Percentiles rank a stretch among this genome's conserved stretches.
Evolutionary conservation across 164 flowering plant species (phyloP).

Genomic region (Litsea cubeba): DNA sequence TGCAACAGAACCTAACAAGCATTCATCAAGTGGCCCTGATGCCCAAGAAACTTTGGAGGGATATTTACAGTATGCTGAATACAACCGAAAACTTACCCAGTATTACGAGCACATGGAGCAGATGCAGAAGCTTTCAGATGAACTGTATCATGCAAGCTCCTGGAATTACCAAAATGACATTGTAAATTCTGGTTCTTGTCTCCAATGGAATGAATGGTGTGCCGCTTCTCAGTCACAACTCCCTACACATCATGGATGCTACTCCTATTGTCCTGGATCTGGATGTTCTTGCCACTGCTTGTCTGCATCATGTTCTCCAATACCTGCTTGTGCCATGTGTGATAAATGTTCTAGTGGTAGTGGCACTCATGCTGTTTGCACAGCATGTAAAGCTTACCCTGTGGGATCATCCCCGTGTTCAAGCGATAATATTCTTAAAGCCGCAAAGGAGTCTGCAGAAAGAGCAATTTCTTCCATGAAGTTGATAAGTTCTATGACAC

Average conservation of each 20-base stretch:
- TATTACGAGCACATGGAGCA: conserved; percentile 74
- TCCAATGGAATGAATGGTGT: conserved; percentile 19
- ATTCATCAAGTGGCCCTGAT: conserved; percentile 13
- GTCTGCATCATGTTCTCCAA: conserved; percentile 29
- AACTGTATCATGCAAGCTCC: conserved; percentile 50
- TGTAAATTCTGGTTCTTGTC: conserved; percentile 23
- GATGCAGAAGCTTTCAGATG: conserved; percentile 47
- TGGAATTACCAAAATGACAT: conserved; percentile 31
- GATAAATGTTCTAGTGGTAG: conserved; percentile 20
- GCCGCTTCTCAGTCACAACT: conserved; percentile 28
- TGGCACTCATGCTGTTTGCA: conserved; percentile 12
- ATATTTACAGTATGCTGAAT: conserved; percentile 33
- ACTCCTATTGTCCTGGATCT: conserved; percentile 19
- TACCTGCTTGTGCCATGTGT: conserved; percentile 28
- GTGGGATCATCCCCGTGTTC: conserved; percentile 12
- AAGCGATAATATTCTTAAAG: conserved; percentile 30
- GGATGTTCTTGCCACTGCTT: conserved; percentile 33
- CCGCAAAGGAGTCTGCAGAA: conserved; percentile 57
- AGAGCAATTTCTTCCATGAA: conserved; percentile 48
- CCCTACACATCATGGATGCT: conserved; percentile 23
- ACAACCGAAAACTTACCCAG: conserved; percentile 41
- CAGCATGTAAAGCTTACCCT: conserved; percentile 3
- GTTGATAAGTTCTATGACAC: conserved; percentile 17
- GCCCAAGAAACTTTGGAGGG: conserved; percentile 18
- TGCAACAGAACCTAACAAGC: conserved; percentile 10